These are phyloP conservation scores for Lippia alba DNA, from an alignment of 305 asterid genomes.

Conservation along the genomic window DNA sequence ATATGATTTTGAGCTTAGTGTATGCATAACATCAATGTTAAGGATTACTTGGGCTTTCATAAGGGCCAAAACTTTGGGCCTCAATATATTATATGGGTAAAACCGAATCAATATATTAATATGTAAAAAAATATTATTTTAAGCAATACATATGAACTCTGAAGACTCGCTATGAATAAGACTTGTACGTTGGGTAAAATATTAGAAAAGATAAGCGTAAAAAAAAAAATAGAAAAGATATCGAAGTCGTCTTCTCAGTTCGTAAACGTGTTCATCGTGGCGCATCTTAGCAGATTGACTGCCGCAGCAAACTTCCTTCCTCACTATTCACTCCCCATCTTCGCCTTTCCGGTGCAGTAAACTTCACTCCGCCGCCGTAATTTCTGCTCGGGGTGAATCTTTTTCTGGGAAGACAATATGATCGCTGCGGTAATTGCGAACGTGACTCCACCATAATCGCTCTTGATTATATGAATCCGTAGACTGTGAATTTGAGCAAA, in stretches of 20 bases:
- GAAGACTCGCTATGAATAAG: neutral
- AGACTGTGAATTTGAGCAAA: conserved; percentile 18
- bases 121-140: too few relatives aligned
- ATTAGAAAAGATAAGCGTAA: conserved; percentile 11
- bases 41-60: too few relatives aligned
- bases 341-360: conserved; percentile 32
- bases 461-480: conserved; percentile 27
- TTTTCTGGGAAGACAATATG: conserved; percentile 32
- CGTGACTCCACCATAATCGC: conserved; percentile 1
- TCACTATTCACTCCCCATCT: conserved; percentile 15
- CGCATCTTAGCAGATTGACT: conserved; percentile 24
- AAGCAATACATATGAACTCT: too few relatives aligned
- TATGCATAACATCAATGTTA: too few relatives aligned
- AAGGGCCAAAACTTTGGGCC: too few relatives aligned
- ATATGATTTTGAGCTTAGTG: too few relatives aligned
- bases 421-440: conserved; percentile 42
- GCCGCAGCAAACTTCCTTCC: neutral
- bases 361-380: conserved; percentile 34
- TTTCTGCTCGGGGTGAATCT: conserved; percentile 12
- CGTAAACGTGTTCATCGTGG: conserved; percentile 24
- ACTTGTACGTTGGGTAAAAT: neutral
- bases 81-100: too few relatives aligned
- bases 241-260: conserved; percentile 17
- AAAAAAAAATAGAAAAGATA: conserved; percentile 7
- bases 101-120: too few relatives aligned